Conservation (phyloP, 805 yeast species). For the Candida verbasci region DNA sequence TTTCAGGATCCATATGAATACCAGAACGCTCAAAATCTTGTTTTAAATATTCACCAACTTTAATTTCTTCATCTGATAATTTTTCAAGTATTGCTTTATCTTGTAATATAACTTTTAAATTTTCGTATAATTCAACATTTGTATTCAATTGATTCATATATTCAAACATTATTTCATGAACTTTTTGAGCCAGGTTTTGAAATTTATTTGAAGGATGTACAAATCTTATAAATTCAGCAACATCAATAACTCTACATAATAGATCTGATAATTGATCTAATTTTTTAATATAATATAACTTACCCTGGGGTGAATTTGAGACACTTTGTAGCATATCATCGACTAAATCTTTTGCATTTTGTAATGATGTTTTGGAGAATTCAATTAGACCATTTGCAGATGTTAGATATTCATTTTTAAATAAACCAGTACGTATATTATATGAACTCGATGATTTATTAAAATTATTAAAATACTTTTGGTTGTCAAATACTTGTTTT, state of each 20-base stretch:
- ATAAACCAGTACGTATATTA: slow-evolving; percentile 52
- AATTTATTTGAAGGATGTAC: slow-evolving; percentile 75
- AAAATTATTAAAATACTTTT: slow-evolving; percentile 50
- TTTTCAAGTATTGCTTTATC: slow-evolving; percentile 24
- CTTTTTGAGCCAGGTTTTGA: slow-evolving; percentile 76
- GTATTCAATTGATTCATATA: slow-evolving; percentile 93
- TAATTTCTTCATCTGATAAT: slow-evolving; percentile 68
- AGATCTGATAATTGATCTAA: slow-evolving; percentile 85
- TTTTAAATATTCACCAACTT: slow-evolving; percentile 75
- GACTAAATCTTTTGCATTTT: slow-evolving; percentile 60
- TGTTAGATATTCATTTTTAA: slow-evolving; percentile 64
- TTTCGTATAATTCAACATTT: slow-evolving; percentile 62
- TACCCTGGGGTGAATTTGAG: slow-evolving; percentile 38
- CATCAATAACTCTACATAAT: slow-evolving; percentile 86
- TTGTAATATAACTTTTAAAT: slow-evolving; percentile 52
- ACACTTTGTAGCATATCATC: slow-evolving; percentile 43
- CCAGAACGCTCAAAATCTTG: slow-evolving; percentile 91
- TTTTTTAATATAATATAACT: slow-evolving; percentile 49
- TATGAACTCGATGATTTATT: slow-evolving; percentile 22
- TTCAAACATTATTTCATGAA: slow-evolving; percentile 86
- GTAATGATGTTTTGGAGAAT: slow-evolving; percentile 64
- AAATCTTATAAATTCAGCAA: slow-evolving; percentile 87
- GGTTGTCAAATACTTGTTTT: slow-evolving; percentile 57
- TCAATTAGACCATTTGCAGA: slow-evolving; percentile 66
- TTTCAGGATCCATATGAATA: slow-evolving; percentile 65